Conservation (phyloP, 768 basidiomycete genomes). For the Kwoniella pini region DNA sequence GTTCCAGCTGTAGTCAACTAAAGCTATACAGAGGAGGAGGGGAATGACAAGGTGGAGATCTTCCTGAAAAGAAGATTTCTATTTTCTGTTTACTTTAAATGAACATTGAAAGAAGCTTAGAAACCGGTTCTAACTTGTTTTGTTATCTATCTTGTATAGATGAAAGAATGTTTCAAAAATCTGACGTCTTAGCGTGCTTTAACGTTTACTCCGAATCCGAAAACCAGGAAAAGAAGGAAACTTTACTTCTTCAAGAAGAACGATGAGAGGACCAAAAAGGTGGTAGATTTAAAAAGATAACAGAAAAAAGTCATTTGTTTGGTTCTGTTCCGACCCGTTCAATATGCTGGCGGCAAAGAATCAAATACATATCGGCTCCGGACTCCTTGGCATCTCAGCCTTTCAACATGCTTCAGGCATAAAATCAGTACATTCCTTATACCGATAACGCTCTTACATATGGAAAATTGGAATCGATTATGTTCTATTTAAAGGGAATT, state of each 20-base stretch:
- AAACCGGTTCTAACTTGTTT: slow-evolving; percentile 1
- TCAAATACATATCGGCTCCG: background rate
- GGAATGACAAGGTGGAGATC: too few relatives aligned
- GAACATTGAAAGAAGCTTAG: too few relatives aligned
- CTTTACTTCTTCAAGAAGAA: background rate
- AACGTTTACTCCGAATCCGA: background rate
- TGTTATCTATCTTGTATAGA: background rate
- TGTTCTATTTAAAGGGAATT: slow-evolving; percentile 1
- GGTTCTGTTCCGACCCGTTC: slow-evolving; percentile 7
- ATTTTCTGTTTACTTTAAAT: too few relatives aligned
- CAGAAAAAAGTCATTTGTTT: background rate
- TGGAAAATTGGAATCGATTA: background rate
- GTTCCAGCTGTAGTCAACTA: too few relatives aligned
- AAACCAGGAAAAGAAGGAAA: background rate
- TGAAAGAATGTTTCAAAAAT: background rate
- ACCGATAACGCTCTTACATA: too few relatives aligned
- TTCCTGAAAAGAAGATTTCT: too few relatives aligned
- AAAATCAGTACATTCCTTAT: too few relatives aligned
- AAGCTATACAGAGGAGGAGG: too few relatives aligned
- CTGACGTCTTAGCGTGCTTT: slow-evolving; percentile 8
- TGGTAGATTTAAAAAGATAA: background rate
- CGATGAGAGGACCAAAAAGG: background rate
- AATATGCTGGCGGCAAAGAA: background rate
- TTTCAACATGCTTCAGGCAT: background rate
- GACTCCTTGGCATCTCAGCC: background rate